These are phyloP conservation scores for Musa balbisiana DNA, from an alignment of 202 grass and related monocot genomes.

Conservation along the genomic window DNA sequence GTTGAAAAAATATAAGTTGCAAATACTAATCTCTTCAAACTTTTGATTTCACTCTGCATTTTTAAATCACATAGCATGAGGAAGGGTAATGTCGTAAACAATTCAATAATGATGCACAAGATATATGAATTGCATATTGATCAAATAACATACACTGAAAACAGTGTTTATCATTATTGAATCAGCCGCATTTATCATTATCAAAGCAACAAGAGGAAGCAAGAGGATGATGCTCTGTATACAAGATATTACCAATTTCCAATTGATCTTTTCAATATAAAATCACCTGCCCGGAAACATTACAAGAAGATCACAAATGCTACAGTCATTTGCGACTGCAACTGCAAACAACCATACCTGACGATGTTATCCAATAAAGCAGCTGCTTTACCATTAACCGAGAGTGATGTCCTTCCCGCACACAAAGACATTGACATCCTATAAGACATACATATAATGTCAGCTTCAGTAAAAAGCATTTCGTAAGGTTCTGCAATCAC, in stretches of 20 bases:
- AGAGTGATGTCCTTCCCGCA: slow-evolving; percentile 24
- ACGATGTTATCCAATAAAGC: slow-evolving; percentile 47
- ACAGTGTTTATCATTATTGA: not conserved
- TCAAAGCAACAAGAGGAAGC: not conserved
- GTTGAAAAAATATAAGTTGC: not conserved
- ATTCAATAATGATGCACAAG: not conserved
- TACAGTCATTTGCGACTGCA: not conserved
- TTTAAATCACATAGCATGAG: not conserved
- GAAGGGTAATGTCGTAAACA: not conserved
- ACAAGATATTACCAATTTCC: not conserved
- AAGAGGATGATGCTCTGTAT: not conserved
- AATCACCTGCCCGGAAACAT: not conserved
- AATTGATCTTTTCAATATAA: not conserved
- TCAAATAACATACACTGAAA: not conserved
- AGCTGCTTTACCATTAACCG: slow-evolving; percentile 50
- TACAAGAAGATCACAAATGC: not conserved
- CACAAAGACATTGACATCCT: slow-evolving; percentile 17
- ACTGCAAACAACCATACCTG: slow-evolving; percentile 32
- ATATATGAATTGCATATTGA: not conserved
- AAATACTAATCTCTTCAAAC: not conserved
- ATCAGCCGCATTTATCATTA: not conserved
- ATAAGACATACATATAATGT: slow-evolving; percentile 4
- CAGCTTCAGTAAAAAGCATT: not conserved
- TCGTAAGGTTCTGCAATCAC: too few species aligned
- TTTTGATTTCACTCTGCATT: not conserved